Evolutionary conservation across 2,329 filamentous ascomycete species (phyloP).

Genomic region (Fusarium hainanense): DNA sequence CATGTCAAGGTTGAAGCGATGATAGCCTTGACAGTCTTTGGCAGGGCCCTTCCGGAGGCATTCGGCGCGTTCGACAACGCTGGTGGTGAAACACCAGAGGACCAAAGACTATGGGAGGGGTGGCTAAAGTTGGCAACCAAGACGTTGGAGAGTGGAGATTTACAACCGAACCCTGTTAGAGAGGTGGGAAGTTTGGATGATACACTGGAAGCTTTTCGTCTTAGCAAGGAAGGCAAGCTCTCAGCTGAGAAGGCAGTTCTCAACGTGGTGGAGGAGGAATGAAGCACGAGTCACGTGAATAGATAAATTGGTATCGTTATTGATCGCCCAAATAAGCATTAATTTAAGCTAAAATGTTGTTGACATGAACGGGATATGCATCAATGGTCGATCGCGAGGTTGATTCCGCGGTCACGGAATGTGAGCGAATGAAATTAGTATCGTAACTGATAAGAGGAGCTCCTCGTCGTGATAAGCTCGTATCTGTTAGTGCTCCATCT

Average conservation of each 20-base stretch:
- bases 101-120: neutral
- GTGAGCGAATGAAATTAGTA: rapidly evolving
- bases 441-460: neutral
- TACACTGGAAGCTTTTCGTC: conserved; percentile 1
- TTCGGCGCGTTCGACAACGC: conserved; percentile 2
- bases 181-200: neutral
- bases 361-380: neutral
- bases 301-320: rapidly evolving
- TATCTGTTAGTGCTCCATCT: neutral
- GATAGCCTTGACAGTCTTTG: conserved; percentile 17
- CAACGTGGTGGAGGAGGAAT: neutral
- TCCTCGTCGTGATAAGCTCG: rapidly evolving
- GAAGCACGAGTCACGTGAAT: neutral
- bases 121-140: neutral
- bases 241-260: conserved; percentile 17
- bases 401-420: neutral
- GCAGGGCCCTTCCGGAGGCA: neutral
- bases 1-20: neutral
- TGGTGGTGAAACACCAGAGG: neutral
- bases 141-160: neutral
- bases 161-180: neutral
- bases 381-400: neutral
- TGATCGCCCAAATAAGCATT: neutral
- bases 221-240: conserved; percentile 3
- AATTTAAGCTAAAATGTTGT: neutral